phyloP scores from a whole-genome alignment of 768 basidiomycete genomes.

The Lactarius deliciosus region DNA sequence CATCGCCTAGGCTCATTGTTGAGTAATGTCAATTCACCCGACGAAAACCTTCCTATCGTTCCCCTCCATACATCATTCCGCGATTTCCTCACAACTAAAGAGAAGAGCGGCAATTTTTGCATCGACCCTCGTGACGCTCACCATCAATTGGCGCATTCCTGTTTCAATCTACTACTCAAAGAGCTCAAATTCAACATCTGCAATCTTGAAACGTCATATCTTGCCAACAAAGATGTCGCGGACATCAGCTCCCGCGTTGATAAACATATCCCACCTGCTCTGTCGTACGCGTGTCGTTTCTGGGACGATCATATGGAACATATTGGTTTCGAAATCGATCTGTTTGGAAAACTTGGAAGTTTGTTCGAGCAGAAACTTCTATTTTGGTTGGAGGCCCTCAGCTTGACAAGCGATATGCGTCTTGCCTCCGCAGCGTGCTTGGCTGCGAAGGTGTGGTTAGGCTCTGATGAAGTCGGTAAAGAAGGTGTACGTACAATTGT shows the following conservation, averaged over 20 bases:
- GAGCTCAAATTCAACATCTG: conserved; percentile 9
- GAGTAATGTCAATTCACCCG: background rate
- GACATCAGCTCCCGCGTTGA: background rate
- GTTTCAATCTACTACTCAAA: background rate
- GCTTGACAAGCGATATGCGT: background rate
- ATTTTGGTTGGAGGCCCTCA: background rate
- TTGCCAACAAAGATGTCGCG: background rate
- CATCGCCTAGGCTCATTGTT: background rate
- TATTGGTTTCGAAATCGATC: background rate
- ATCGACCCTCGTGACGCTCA: background rate
- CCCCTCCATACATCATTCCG: conserved; percentile 2
- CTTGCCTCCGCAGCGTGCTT: background rate
- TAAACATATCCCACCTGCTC: background rate
- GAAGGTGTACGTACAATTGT: background rate
- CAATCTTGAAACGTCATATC: conserved; percentile 1
- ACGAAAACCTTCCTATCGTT: background rate
- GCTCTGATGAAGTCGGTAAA: background rate
- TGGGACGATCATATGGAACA: conserved; percentile 4
- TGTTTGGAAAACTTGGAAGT: background rate
- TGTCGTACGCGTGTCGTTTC: conserved; percentile 9
- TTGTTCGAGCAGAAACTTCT: conserved; percentile 3
- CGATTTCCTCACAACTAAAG: conserved; percentile 2
- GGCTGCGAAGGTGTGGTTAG: background rate
- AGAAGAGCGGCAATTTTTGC: background rate
- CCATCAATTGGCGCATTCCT: background rate